Evolutionary conservation across 441 rosid genomes (phyloP), one percentile per base, ranked within the genome.

Genomic region (Pelargonium australe): DNA sequence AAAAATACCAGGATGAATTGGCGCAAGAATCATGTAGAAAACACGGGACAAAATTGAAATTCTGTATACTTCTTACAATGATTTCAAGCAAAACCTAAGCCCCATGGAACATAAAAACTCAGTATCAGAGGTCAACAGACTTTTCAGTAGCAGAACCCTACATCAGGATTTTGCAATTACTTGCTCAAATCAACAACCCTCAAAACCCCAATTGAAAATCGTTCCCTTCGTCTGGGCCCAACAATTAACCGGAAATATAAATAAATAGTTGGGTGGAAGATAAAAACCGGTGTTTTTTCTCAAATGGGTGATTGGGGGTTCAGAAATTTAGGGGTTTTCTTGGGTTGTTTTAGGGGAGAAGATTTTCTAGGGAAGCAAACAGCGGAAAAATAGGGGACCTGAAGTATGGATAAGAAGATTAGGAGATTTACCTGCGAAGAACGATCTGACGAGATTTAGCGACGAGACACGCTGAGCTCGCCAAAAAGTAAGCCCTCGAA

Each of bases 401-500:
- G 31, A 28, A 20, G 0, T 20, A 20, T 10, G 63, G 13, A 44
- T 8, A 58, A 19, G 63, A 58, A 20, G 31, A 7, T 19, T 19
- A 58, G 28, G 31, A 19, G 0, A 19, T 20, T 20, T 58, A 58
- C 34, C 31, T 58, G 63, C 5, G 41, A 58, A 5, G 12, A 28
- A 4, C 20, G 63, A 58, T 58, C 63, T 20, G 63, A 58, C 10
- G 31, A 6, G 63, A 58, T 25, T 58, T 58, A 58, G 63, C n/a
- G 20, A 19, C 13, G 63, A 19, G 63, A 19, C 12, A 7, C 19
- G 10, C 10, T 2, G 3, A 20, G 34, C 63, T 58, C 63, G 19
- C 9, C 31, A 31, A 20, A 58, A 58, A 8, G 63, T 28, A 58
- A 58, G 31, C 63, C 63, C 63, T 58, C 63, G 63, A 19, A 58